phyloP scores from a whole-genome alignment of 2,329 filamentous ascomycete genomes.

The Alternaria postmessia region DNA sequence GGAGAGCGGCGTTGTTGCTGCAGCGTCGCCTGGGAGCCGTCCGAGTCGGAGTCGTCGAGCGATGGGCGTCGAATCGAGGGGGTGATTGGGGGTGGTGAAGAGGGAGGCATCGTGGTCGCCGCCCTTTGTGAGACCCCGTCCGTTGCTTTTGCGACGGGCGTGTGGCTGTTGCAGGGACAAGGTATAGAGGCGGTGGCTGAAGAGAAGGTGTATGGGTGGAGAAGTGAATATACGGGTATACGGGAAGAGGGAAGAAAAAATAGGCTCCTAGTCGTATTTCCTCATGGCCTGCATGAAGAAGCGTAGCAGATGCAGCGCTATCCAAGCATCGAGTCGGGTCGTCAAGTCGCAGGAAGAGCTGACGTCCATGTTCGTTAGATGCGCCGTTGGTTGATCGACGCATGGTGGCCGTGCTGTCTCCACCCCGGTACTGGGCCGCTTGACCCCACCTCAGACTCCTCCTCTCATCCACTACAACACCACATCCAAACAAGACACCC shows the following conservation, averaged over 20 bases:
- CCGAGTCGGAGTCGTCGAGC: conserved; percentile 49
- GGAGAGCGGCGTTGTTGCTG: conserved; percentile 49
- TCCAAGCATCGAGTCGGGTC: conserved; percentile 1
- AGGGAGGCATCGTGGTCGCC: conserved; percentile 38
- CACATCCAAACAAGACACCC: neutral
- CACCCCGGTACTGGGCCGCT: conserved; percentile 9
- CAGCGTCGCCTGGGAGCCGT: conserved; percentile 52
- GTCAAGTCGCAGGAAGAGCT: neutral
- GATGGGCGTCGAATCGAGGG: conserved; percentile 40
- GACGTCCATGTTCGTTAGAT: conserved; percentile 11
- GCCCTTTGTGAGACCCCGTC: conserved; percentile 5
- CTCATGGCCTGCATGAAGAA: conserved; percentile 39
- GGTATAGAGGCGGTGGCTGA: conserved; percentile 6
- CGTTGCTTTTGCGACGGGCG: conserved; percentile 12
- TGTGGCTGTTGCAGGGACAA: conserved; percentile 16
- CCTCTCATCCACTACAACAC: neutral
- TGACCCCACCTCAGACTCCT: conserved; percentile 6
- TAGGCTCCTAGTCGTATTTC: conserved; percentile 2
- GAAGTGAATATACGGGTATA: neutral
- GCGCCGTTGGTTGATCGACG: conserved; percentile 9
- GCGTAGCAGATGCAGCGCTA: conserved; percentile 5
- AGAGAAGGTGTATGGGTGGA: neutral
- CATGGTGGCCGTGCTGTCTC: conserved; percentile 11
- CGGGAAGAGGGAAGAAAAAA: neutral
- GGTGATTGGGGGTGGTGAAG: conserved; percentile 45